Base-by-base conservation (phyloP, 495 filamentous ascomycete genomes). In the Podospora comata region DNA sequence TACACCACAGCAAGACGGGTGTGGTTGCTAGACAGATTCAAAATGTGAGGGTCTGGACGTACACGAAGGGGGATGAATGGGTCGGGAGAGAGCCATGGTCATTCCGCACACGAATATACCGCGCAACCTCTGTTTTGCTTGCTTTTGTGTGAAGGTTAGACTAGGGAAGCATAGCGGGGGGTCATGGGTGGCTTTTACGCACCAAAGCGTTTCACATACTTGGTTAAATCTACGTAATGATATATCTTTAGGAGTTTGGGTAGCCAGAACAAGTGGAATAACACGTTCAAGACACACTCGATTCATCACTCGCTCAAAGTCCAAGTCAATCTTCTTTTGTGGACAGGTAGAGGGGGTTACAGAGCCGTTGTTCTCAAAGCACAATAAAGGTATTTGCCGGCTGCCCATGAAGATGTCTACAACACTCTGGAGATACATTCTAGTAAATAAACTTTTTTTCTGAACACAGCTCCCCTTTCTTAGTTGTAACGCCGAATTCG, bases 1-100 rank as follows among this genome's bases (percentile, higher is more conserved):
- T 70, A 85, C 86, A 59, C 81, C 87, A 67, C 85, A 82, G 73
- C 91, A 94, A 77, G 90, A 96, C 65, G 88, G 91, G 68, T 96
- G 93, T 78, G 85, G 90, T 60, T 97, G 93, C 79, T 97, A 85
- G 72, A 67, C 19, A 27, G 66, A 13, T 7, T 48, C 39, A 6
- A 48, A 11, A 11, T 48, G 15, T 20, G 53, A 15, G 56, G 28
- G 9, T 64, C 60, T 57, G 58, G 15, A 44, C 67, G 62, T 44
- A 68, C 16, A 54, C 32, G 11, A 44, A 61, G 58, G 16, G 16
- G 30, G 13, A 65, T 6, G 26, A 30, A 44, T 32, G 58, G 13
- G 15, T 13, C 4, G 62, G 59, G 48, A 23, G 32, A 4, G 53
- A 60, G 16, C 60, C 30, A 32, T 32, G 30, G 30, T 32, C 30